Conservation (phyloP, 352 stramenopile genomes). For the Pythium brachiatum region DNA sequence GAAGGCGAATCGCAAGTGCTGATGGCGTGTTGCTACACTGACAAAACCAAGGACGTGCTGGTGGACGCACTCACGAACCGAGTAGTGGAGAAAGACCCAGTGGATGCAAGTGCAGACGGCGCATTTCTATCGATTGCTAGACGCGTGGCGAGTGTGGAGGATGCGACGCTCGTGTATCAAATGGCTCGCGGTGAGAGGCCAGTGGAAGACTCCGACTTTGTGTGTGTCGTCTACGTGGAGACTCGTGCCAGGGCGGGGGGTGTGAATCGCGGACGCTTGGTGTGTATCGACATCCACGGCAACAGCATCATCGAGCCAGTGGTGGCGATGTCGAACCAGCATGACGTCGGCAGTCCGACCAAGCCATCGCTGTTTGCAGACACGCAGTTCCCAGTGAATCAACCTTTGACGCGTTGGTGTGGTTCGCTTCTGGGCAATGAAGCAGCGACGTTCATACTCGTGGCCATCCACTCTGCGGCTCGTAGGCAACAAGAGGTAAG, state of each 20-base stretch:
- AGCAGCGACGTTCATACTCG: constrained; percentile 48
- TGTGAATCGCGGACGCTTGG: constrained; percentile 33
- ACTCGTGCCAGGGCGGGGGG: constrained; percentile 22
- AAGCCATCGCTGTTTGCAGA: constrained; percentile 40
- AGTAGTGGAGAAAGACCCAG: not conserved
- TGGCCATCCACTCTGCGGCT: constrained; percentile 55
- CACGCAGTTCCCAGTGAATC: constrained; percentile 54
- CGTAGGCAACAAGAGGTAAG: constrained; percentile 65
- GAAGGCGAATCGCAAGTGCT: constrained; percentile 19
- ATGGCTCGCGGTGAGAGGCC: constrained; percentile 15
- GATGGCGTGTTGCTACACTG: constrained; percentile 8
- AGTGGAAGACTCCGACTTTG: constrained; percentile 29
- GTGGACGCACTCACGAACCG: constrained; percentile 15
- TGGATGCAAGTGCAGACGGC: not conserved
- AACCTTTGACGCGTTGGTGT: constrained; percentile 38
- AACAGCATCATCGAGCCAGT: constrained; percentile 45
- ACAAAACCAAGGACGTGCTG: not conserved
- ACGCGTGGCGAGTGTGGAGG: constrained; percentile 28
- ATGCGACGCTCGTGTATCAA: constrained; percentile 36
- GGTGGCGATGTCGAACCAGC: not conserved
- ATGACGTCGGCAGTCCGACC: not conserved
- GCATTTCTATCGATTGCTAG: constrained; percentile 29
- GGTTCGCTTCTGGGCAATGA: constrained; percentile 46
- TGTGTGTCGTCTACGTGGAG: constrained; percentile 47
- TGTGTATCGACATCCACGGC: constrained; percentile 51